These are phyloP conservation scores for Priceomyces castillae DNA, from an alignment of 805 yeast species.

Conservation along the genomic window DNA sequence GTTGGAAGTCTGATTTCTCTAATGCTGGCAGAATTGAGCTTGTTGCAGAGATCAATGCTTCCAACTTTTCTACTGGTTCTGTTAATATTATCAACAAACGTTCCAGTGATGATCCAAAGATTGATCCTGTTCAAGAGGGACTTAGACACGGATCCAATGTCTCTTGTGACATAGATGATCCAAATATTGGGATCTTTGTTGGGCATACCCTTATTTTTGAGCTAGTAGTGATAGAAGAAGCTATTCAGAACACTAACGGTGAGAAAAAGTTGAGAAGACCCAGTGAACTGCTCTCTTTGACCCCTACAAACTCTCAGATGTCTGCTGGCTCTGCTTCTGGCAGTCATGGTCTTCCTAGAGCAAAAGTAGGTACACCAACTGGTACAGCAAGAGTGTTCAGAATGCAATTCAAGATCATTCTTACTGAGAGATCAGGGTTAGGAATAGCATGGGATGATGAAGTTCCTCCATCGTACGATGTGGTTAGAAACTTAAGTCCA, in stretches of 20 bases:
- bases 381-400: conserved; percentile 93
- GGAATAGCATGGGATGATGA: conserved; percentile 99
- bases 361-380: conserved; percentile 67
- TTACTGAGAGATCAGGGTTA: conserved; percentile 89
- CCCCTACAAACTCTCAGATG: conserved; percentile 24
- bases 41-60: conserved; percentile 65
- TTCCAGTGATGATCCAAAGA: conserved; percentile 35
- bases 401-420: conserved; percentile 84
- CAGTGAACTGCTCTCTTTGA: conserved; percentile 13
- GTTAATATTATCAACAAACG: conserved; percentile 44
- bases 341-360: conserved; percentile 10
- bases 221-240: conserved; percentile 91
- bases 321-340: conserved; percentile 19
- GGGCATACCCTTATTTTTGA: conserved; percentile 78
- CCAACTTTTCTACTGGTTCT: conserved; percentile 55
- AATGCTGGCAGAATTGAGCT: conserved; percentile 78
- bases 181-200: conserved; percentile 72
- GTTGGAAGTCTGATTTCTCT: conserved; percentile 93
- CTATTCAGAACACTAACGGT: conserved; percentile 36
- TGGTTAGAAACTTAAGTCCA: conserved; percentile 79
- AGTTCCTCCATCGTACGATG: conserved; percentile 94
- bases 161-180: conserved; percentile 80
- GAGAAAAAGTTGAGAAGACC: conserved; percentile 7
- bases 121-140: conserved; percentile 25
- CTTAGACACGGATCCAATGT: conserved; percentile 48